Evolutionary conservation across 352 stramenopile species (phyloP), one percentile per base, ranked within the genome.

Genomic region (Hyaloperonospora brassicae): DNA sequence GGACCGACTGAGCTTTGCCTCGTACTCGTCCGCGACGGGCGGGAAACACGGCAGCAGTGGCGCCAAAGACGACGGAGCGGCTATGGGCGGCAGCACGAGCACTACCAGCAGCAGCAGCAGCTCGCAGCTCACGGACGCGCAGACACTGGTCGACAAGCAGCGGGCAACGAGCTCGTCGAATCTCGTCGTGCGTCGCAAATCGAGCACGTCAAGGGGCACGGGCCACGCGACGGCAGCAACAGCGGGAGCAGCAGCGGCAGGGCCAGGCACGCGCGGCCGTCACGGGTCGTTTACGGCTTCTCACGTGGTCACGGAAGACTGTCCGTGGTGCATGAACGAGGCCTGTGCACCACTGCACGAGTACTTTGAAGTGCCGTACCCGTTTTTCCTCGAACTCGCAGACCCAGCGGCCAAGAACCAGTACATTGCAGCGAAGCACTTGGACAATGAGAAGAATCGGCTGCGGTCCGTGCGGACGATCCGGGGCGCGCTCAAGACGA

Each of bases 381-480:
- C 79, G 10, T 79, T 86, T 35, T 80, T 77, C 42, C 55, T 85
- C 48, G 70, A 84, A 52, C 65, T 86, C 21, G 50, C 78, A 5
- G 77, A 73, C 31, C 66, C 64, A 2, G 51, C 63, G n/a, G 66
- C 67, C 17, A 73, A 73, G 51, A 72, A 69, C 35, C 62, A 84
- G 53, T 87, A 85, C 55, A 68, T 88, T 56, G 66, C 71, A 14
- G 78, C 80, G 24, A 74, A 78, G 21, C 65, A 87, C 36, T 59
- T 89, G 12, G 78, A 87, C 46, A 84, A 89, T 36, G 81, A 92
- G 52, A 70, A 63, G 52, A 77, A 80, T 38, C 79, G 81, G 1
- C 60, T 92, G 27, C 64, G 62, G 2, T 87, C 77, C 1, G 81
- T 89, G 17, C 73, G 73, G 7, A 55, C 65, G 2, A 62, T 92